Evolutionary conservation across 768 basidiomycete genomes (phyloP).

Genomic region (Favolaschia claudopus): DNA sequence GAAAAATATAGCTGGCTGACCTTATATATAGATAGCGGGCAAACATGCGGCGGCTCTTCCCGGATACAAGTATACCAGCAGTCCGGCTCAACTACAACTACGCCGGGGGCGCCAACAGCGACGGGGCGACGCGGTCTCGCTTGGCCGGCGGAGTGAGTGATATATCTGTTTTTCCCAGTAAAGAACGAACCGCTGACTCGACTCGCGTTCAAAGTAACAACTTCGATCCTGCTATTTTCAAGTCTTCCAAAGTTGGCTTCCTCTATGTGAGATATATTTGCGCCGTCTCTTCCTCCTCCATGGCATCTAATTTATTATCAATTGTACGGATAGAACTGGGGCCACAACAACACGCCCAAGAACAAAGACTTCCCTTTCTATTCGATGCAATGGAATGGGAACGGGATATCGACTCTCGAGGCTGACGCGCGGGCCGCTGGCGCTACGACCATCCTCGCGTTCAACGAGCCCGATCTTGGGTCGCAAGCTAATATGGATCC

Average conservation of each 20-base stretch:
- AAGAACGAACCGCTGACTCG: neutral
- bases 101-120: neutral
- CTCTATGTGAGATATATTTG: neutral
- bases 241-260: neutral
- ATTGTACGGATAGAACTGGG: neutral
- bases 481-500: constrained; percentile 5
- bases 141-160: neutral
- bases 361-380: constrained; percentile 7
- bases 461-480: neutral
- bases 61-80: constrained; percentile 5
- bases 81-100: neutral
- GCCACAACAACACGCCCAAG: constrained; percentile 3
- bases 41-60: constrained; percentile 4
- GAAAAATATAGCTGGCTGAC: too few relatives aligned
- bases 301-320: neutral
- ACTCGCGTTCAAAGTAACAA: neutral
- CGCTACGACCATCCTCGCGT: neutral
- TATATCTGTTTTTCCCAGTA: neutral
- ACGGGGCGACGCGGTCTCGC: neutral
- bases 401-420: neutral
- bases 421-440: neutral
- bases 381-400: constrained; percentile 5
- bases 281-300: too few relatives aligned
- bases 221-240: constrained; percentile 2
- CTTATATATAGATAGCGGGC: too few relatives aligned